Evolutionary conservation across 2,329 filamentous ascomycete species (phyloP).

Genomic region (Alternaria solani): DNA sequence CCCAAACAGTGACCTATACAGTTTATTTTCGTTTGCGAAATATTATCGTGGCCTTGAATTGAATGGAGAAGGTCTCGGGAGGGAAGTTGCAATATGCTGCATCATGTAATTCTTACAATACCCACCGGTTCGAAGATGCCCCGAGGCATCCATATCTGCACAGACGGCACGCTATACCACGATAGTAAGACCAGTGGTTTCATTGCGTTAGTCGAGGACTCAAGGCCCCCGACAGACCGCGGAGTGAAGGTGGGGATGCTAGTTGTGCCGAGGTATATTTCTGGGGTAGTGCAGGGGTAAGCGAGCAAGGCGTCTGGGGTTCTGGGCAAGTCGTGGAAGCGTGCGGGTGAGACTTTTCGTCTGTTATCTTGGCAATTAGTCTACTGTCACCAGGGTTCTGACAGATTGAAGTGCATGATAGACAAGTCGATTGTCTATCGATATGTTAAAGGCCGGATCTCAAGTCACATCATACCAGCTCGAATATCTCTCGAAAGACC

Average conservation of each 20-base stretch:
- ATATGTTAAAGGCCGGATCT: background rate
- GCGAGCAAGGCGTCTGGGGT: background rate
- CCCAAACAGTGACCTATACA: background rate
- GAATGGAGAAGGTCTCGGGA: background rate
- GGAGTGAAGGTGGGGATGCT: background rate
- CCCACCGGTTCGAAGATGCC: background rate
- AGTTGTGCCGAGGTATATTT: conserved; percentile 3
- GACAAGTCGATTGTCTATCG: background rate
- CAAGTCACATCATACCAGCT: background rate
- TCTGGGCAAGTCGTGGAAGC: background rate
- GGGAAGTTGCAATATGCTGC: background rate
- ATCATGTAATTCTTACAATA: background rate
- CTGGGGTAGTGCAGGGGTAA: background rate
- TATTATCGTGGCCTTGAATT: background rate
- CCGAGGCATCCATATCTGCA: conserved; percentile 3
- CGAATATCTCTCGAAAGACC: background rate
- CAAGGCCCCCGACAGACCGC: background rate
- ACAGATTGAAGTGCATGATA: background rate
- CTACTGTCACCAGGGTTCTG: background rate
- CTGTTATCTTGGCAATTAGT: background rate
- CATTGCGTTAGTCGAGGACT: background rate
- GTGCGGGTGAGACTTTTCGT: background rate
- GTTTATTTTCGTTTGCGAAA: background rate
- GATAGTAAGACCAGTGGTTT: background rate
- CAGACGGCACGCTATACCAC: background rate